Percentiles rank a stretch among this genome's conserved stretches.
phyloP scores from a whole-genome alignment of 805 yeast genomes.

The Lachancea nothofagi region DNA sequence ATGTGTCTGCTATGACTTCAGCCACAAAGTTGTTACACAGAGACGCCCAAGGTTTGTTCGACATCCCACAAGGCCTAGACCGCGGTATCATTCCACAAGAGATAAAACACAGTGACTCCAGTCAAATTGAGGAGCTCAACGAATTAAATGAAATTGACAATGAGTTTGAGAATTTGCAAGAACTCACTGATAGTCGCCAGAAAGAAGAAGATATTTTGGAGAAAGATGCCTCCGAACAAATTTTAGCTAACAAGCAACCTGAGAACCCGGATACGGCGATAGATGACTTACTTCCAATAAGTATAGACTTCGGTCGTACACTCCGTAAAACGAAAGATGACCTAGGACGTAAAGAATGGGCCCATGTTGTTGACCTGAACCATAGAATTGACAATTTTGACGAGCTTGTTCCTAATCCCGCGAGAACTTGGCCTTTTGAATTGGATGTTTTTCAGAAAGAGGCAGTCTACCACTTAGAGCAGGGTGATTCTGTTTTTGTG shows the following conservation, averaged over 20 bases:
- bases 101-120: conserved; percentile 13
- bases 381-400: conserved; percentile 78
- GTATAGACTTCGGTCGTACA: conserved; percentile 43
- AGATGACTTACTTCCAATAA: conserved; percentile 47
- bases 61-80: conserved; percentile 73
- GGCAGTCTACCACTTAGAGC: conserved; percentile 93
- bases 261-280: conserved; percentile 22
- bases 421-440: conserved; percentile 91
- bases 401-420: conserved; percentile 89
- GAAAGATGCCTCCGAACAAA: conserved; percentile 10
- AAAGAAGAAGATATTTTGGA: conserved; percentile 21
- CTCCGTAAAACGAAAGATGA: conserved; percentile 19
- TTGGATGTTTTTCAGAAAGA: conserved; percentile 94
- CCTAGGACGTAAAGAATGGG: conserved; percentile 65
- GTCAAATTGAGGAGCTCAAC: conserved; percentile 21
- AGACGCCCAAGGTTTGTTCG: conserved; percentile 71
- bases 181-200: conserved; percentile 37
- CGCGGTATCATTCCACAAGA: conserved; percentile 53
- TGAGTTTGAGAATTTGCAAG: conserved; percentile 33
- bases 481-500: conserved; percentile 96
- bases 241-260: conserved; percentile 8
- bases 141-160: conserved; percentile 31
- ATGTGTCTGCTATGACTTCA: conserved; percentile 20
- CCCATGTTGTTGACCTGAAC: conserved; percentile 86
- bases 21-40: conserved; percentile 46